Evolutionary conservation across 2,329 filamentous ascomycete species (phyloP).

Genomic region (Aspergillus sp.): DNA sequence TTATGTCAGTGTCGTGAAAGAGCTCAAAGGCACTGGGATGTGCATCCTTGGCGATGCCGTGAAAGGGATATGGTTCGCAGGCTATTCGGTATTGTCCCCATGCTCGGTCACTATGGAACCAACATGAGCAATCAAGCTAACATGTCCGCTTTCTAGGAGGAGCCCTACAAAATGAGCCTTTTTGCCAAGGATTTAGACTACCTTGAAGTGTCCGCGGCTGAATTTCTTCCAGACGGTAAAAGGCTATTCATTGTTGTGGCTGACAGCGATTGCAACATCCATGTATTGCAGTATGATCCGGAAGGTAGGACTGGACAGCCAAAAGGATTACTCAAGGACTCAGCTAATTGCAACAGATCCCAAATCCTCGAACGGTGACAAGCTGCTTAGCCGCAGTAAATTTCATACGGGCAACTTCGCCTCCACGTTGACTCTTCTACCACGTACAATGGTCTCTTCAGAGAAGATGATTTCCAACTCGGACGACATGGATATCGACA

Average conservation of each 20-base stretch:
- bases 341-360: slow-evolving; percentile 62
- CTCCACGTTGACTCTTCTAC: slow-evolving; percentile 73
- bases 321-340: background rate
- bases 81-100: slow-evolving; percentile 67
- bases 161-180: slow-evolving; percentile 91
- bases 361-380: slow-evolving; percentile 85
- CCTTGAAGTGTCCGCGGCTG: slow-evolving; percentile 76
- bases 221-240: slow-evolving; percentile 84
- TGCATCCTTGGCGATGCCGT: slow-evolving; percentile 86
- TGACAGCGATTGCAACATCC: slow-evolving; percentile 82
- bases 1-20: slow-evolving; percentile 83
- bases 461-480: slow-evolving; percentile 35
- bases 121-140: background rate
- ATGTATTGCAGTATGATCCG: slow-evolving; percentile 90
- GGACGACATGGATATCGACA: slow-evolving; percentile 43
- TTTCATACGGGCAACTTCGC: slow-evolving; percentile 84
- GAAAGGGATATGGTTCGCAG: slow-evolving; percentile 94
- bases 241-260: slow-evolving; percentile 80
- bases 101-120: background rate
- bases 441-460: slow-evolving; percentile 59
- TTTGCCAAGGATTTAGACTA: slow-evolving; percentile 83
- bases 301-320: slow-evolving; percentile 65
- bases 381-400: slow-evolving; percentile 81
- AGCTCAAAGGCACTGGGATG: slow-evolving; percentile 78
- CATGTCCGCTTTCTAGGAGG: slow-evolving; percentile 60